phyloP scores from a whole-genome alignment of 2,329 filamentous ascomycete species.

The Colletotrichum sp. region DNA sequence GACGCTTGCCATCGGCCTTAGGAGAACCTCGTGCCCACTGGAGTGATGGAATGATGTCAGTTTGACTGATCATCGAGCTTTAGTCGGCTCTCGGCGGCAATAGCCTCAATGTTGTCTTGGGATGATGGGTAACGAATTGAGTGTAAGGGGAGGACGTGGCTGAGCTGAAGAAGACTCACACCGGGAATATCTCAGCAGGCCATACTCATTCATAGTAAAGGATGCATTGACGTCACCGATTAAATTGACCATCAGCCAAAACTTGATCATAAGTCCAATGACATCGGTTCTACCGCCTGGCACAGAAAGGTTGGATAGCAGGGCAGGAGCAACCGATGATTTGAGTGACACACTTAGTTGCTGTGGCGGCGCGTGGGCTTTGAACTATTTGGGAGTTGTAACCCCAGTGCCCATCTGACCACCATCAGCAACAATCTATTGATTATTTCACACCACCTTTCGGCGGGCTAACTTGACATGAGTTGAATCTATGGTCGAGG shows the following conservation, averaged over 20 bases:
- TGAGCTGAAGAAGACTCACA: background rate
- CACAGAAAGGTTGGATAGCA: background rate
- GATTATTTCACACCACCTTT: background rate
- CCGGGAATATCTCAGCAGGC: background rate
- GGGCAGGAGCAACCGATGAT: background rate
- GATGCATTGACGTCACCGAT: background rate
- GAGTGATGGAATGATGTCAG: background rate
- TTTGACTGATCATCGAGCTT: background rate
- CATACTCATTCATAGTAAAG: background rate
- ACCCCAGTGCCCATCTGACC: background rate
- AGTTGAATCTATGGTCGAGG: background rate
- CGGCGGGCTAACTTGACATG: background rate
- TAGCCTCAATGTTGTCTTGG: background rate
- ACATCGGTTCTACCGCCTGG: background rate
- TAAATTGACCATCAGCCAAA: background rate
- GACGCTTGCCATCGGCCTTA: background rate
- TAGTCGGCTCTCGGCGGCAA: background rate
- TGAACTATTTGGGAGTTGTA: background rate
- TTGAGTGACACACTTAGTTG: background rate
- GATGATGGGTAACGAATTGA: background rate
- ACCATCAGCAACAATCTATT: background rate
- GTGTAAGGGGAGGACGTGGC: background rate
- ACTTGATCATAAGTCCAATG: background rate
- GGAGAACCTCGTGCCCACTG: background rate
- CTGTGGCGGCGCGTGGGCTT: background rate